Percentiles rank a stretch among this genome's conserved stretches.
phyloP scores from a whole-genome alignment of 129 eudicot genomes.

The Sambucus nigra region DNA sequence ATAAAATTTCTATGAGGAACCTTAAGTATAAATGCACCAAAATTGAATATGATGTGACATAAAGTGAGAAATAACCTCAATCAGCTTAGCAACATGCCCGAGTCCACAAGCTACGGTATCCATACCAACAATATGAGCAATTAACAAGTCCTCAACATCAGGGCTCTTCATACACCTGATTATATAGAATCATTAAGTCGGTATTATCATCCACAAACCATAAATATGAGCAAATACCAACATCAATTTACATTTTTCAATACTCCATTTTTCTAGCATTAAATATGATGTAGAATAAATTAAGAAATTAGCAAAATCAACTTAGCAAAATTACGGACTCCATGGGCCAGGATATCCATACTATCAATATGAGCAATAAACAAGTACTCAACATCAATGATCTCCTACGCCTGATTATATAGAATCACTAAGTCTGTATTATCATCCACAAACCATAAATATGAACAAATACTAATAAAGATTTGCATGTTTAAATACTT shows the following conservation, averaged over 20 bases:
- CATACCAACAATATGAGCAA: constrained; percentile 95
- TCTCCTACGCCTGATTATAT: constrained; percentile 68
- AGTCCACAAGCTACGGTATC: constrained; percentile 95
- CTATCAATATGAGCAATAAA: constrained; percentile 93
- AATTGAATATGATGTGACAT: no score
- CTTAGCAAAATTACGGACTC: constrained; percentile 84
- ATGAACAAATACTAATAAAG: no score
- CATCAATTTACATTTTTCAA: no score
- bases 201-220: no score
- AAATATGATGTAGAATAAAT: no score
- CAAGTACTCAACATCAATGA: constrained; percentile 93
- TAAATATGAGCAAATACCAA: no score
- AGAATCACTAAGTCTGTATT: constrained; percentile 4
- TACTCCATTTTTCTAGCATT: no score
- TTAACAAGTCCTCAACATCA: constrained; percentile 90
- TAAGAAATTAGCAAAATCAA: constrained; percentile 47
- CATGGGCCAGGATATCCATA: constrained; percentile 94
- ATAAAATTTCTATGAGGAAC: no score
- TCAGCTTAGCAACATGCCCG: constrained; percentile 72
- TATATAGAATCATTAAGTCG: constrained; percentile 7
- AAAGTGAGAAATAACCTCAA: constrained; percentile 39
- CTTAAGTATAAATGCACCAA: no score
- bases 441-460: no score
- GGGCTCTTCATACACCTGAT: constrained; percentile 93
- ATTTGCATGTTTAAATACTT: no score